Evolutionary conservation across 352 stramenopile genomes (phyloP).

Genomic region (Pythium aquatile): DNA sequence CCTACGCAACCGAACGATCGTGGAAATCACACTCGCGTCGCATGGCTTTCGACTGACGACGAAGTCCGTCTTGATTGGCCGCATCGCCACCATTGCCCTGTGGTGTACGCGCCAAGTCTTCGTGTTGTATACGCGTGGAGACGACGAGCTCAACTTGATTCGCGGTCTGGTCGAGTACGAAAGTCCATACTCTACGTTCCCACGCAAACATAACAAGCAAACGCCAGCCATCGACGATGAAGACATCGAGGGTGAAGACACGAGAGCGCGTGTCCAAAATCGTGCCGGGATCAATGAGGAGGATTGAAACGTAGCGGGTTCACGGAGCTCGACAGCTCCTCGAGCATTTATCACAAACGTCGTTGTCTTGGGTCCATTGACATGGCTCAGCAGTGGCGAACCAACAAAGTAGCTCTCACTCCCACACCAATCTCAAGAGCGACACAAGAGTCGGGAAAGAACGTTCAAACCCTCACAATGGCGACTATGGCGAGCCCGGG

Average conservation of each 20-base stretch:
- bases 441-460: no score
- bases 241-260: background rate
- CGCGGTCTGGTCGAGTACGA: slow-evolving; percentile 11
- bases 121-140: slow-evolving; percentile 2
- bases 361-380: no score
- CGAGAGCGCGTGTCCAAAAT: no score
- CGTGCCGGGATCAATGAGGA: no score
- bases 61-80: slow-evolving; percentile 7
- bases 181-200: slow-evolving; percentile 3
- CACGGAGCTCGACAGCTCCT: no score
- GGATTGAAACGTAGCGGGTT: no score
- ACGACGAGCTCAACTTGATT: slow-evolving; percentile 21
- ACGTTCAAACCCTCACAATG: background rate
- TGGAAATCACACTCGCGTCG: background rate
- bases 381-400: no score
- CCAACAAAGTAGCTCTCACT: no score
- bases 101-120: slow-evolving; percentile 15
- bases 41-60: background rate
- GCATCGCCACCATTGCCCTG: slow-evolving; percentile 4
- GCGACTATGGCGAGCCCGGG: background rate
- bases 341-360: no score
- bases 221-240: background rate
- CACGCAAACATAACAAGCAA: background rate
- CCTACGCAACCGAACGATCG: background rate
- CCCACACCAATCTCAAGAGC: no score